Percentiles rank a stretch among this genome's conserved stretches.
phyloP scores from a whole-genome alignment of 2,329 filamentous ascomycete genomes.

The Rhynchosporium agropyri region DNA sequence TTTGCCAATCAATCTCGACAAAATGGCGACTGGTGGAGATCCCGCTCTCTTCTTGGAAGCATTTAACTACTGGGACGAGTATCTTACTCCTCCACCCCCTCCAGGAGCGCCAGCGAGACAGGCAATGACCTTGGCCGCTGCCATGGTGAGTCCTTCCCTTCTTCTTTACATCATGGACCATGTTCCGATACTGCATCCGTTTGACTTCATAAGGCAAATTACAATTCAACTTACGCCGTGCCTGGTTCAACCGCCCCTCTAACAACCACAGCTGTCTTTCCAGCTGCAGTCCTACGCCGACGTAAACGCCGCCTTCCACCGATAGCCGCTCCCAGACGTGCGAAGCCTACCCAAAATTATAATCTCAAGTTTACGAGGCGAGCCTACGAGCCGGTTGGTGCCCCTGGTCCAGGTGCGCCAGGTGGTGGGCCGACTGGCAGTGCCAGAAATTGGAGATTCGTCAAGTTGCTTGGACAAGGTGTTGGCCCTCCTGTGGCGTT shows the following conservation, averaged over 20 bases:
- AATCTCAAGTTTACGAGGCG: background rate
- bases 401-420: background rate
- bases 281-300: background rate
- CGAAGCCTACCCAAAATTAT: too few relatives aligned
- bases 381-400: background rate
- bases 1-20: background rate
- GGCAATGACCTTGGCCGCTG: background rate
- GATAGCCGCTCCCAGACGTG: too few relatives aligned
- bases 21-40: background rate
- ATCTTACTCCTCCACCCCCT: background rate
- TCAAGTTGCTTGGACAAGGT: conserved; percentile 12
- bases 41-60: background rate
- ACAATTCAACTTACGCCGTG: background rate
- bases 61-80: background rate
- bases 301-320: background rate
- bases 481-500: background rate
- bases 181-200: background rate
- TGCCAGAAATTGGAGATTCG: conserved; percentile 1
- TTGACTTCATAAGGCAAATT: background rate
- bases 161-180: background rate
- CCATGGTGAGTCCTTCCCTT: background rate
- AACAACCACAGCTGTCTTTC: background rate
- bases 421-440: background rate
- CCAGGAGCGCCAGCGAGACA: too few relatives aligned
- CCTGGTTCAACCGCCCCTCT: background rate